Conservation (phyloP, 768 basidiomycete genomes). For the Epithele typhae region DNA sequence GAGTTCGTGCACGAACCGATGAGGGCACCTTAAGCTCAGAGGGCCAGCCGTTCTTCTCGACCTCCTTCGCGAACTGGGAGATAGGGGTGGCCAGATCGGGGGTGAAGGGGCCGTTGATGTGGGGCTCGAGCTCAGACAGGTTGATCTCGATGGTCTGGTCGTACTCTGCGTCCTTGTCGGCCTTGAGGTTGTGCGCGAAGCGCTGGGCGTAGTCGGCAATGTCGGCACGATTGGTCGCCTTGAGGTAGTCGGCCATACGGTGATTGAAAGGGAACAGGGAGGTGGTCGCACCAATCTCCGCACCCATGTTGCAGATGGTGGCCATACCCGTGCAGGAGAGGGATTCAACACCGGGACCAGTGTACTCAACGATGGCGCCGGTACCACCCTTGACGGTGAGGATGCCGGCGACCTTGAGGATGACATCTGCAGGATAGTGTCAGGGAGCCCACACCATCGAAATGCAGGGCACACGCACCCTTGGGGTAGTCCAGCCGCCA, state of each 20-base stretch:
- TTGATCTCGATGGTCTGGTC: slow-evolving; percentile 95
- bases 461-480: slow-evolving; percentile 51
- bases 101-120: slow-evolving; percentile 99
- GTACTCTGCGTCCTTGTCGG: slow-evolving; percentile 88
- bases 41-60: slow-evolving; percentile 96
- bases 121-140: slow-evolving; percentile 95
- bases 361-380: slow-evolving; percentile 98
- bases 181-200: slow-evolving; percentile 87
- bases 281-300: slow-evolving; percentile 98
- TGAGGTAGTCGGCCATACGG: slow-evolving; percentile 90
- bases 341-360: slow-evolving; percentile 90
- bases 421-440: slow-evolving; percentile 62
- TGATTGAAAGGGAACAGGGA: slow-evolving; percentile 98
- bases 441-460: neutral
- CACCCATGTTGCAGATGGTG: slow-evolving; percentile 99
- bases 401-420: slow-evolving; percentile 98
- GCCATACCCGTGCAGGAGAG: slow-evolving; percentile 99
- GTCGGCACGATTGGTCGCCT: slow-evolving; percentile 87
- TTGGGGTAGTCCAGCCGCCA: slow-evolving; percentile 95
- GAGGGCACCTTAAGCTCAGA: slow-evolving; percentile 94
- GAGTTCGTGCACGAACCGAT: slow-evolving; percentile 99
- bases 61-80: slow-evolving; percentile 88
- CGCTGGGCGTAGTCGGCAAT: slow-evolving; percentile 86
- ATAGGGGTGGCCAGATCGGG: slow-evolving; percentile 98
- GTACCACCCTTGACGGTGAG: slow-evolving; percentile 99